Evolutionary conservation across 495 filamentous ascomycete species (phyloP).

Genomic region (Hypoxylon lenormandii): DNA sequence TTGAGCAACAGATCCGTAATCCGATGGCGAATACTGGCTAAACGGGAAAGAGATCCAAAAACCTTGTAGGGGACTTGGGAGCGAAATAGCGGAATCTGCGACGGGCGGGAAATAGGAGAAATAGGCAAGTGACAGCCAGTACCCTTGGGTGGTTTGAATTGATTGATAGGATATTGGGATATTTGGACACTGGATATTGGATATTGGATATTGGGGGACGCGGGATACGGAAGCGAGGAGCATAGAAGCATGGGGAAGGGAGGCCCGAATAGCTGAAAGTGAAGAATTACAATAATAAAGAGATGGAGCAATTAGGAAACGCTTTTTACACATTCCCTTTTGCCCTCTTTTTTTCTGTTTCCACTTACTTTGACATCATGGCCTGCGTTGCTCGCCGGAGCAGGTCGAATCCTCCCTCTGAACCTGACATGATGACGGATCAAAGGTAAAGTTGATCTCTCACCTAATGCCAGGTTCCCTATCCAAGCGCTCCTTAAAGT

Average conservation of each 20-base stretch:
- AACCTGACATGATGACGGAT: conserved; percentile 52
- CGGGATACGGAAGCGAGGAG: conserved; percentile 11
- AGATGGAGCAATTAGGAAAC: conserved; percentile 15
- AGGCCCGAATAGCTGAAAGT: conserved; percentile 11
- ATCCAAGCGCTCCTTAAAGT: conserved; percentile 38
- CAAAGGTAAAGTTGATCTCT: conserved; percentile 37
- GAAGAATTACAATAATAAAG: conserved; percentile 1
- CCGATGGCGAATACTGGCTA: conserved; percentile 46
- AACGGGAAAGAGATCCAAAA: conserved; percentile 37
- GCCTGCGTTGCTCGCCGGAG: conserved; percentile 67
- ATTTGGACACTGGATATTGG: background rate
- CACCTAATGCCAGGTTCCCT: conserved; percentile 46
- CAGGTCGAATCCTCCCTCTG: conserved; percentile 62
- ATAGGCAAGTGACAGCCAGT: conserved; percentile 13
- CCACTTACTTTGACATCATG: conserved; percentile 70
- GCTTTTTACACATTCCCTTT: background rate
- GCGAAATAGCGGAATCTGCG: conserved; percentile 7
- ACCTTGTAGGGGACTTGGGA: conserved; percentile 34
- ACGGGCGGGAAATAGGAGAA: conserved; percentile 28
- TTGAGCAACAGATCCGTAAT: conserved; percentile 43
- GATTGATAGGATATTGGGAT: conserved; percentile 22
- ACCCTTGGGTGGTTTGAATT: conserved; percentile 11
- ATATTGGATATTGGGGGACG: conserved; percentile 18
- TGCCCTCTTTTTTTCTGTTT: background rate
- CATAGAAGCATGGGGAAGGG: conserved; percentile 12